These are phyloP conservation scores for Pigoraptor vietnamica DNA, from an alignment of 78 protist species.

Conservation along the genomic window DNA sequence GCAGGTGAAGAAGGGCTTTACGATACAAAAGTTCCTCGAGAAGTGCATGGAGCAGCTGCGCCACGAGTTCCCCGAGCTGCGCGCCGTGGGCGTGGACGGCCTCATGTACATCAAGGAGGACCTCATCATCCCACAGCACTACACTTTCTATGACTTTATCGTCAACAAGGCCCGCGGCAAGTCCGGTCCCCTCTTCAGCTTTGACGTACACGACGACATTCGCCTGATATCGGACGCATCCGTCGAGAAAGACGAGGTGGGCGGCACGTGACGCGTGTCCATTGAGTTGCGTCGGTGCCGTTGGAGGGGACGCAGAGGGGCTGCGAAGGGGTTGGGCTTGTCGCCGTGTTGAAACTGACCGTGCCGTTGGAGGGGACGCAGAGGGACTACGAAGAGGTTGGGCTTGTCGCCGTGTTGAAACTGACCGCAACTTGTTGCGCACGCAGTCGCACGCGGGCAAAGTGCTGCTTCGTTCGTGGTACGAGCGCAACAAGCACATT, in stretches of 20 bases:
- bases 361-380: too few species aligned
- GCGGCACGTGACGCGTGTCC: neutral
- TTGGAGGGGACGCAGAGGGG: too few species aligned
- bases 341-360: neutral
- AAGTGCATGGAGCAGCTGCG: conserved; percentile 11
- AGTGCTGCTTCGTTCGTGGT: conserved; percentile 70
- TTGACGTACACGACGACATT: conserved; percentile 86
- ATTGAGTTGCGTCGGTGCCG: neutral
- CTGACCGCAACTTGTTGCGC: neutral
- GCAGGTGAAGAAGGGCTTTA: conserved; percentile 54
- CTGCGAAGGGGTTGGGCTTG: too few species aligned
- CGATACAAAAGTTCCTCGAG: conserved; percentile 58
- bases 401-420: too few species aligned
- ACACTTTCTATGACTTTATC: conserved; percentile 85
- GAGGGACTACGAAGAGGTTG: too few species aligned
- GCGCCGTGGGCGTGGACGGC: conserved; percentile 48
- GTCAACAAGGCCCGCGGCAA: conserved; percentile 78
- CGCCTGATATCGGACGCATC: conserved; percentile 70
- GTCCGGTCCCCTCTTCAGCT: conserved; percentile 82
- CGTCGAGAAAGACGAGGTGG: conserved; percentile 77
- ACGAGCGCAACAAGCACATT: conserved; percentile 84
- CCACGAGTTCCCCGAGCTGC: conserved; percentile 55
- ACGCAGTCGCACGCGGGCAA: conserved; percentile 38
- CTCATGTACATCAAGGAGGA: conserved; percentile 89
- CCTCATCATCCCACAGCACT: conserved; percentile 76